Evolutionary conservation across 73 alveolate genomes (phyloP).

Genomic region (Durusdinium trenchii): DNA sequence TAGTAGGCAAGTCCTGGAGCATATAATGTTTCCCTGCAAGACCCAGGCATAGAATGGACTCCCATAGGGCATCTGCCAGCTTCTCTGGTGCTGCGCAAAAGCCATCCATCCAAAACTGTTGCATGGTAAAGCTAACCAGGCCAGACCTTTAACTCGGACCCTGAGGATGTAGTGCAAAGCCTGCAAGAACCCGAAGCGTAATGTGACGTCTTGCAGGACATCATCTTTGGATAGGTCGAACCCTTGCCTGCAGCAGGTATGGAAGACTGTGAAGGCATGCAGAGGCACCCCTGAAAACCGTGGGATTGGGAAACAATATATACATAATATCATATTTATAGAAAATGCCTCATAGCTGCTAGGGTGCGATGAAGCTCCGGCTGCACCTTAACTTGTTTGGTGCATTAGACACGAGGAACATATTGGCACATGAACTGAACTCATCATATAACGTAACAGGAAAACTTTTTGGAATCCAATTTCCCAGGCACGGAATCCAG

Average conservation of each 20-base stretch:
- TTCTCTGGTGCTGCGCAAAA: neutral
- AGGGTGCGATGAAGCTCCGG: too few relatives aligned
- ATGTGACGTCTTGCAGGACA: neutral
- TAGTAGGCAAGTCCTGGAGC: neutral
- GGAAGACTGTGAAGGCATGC: neutral
- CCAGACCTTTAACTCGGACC: neutral
- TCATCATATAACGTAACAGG: too few relatives aligned
- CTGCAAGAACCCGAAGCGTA: neutral
- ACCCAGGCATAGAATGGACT: neutral
- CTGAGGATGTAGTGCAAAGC: neutral
- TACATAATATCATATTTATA: too few relatives aligned
- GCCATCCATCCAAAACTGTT: neutral
- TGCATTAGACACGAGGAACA: too few relatives aligned
- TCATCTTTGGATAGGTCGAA: neutral
- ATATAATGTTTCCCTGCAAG: neutral
- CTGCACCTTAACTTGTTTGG: too few relatives aligned
- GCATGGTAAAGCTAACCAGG: neutral
- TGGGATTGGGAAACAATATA: too few relatives aligned
- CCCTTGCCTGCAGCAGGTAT: constrained; percentile 7
- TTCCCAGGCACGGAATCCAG: constrained; percentile 1
- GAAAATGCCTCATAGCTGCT: too few relatives aligned
- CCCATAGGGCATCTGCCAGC: neutral
- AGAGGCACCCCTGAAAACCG: neutral
- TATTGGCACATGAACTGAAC: too few relatives aligned
- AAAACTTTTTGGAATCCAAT: too few relatives aligned